phyloP scores from a whole-genome alignment of 2,329 filamentous ascomycete species.

The Tolypocladium capitatum region DNA sequence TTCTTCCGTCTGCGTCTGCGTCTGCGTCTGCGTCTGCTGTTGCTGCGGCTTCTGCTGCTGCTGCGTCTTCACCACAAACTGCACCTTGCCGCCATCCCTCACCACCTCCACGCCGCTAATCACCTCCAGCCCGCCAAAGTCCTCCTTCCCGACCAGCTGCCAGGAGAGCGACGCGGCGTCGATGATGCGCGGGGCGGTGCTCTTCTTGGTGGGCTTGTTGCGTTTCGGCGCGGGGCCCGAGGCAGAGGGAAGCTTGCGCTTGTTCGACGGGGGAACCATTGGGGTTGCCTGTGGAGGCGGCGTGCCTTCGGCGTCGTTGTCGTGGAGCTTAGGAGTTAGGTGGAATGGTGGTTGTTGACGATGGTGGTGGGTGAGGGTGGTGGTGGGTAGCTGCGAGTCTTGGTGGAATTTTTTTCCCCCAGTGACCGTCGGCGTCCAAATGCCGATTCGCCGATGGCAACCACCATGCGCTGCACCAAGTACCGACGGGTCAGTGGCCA shows the following conservation, averaged over 20 bases:
- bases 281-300: background rate
- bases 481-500: background rate
- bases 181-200: slow-evolving; percentile 17
- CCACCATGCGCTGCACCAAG: background rate
- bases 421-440: background rate
- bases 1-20: slow-evolving; percentile 6
- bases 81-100: slow-evolving; percentile 43
- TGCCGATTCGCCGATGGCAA: background rate
- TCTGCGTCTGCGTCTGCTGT: slow-evolving; percentile 8
- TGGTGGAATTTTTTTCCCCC: background rate
- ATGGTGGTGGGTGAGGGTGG: background rate
- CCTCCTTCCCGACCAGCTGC: slow-evolving; percentile 79
- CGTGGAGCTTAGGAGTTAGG: background rate
- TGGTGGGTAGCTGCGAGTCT: background rate
- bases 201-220: slow-evolving; percentile 12
- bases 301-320: background rate
- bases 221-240: slow-evolving; percentile 22
- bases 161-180: slow-evolving; percentile 38
- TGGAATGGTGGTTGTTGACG: background rate
- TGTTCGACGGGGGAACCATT: slow-evolving; percentile 21
- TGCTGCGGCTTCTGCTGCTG: slow-evolving; percentile 8
- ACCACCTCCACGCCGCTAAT: slow-evolving; percentile 85
- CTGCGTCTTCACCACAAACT: slow-evolving; percentile 34
- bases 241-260: slow-evolving; percentile 24
- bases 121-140: slow-evolving; percentile 85